phyloP scores from a whole-genome alignment of 495 filamentous ascomycete species.

The Hyaloscypha finlandica region DNA sequence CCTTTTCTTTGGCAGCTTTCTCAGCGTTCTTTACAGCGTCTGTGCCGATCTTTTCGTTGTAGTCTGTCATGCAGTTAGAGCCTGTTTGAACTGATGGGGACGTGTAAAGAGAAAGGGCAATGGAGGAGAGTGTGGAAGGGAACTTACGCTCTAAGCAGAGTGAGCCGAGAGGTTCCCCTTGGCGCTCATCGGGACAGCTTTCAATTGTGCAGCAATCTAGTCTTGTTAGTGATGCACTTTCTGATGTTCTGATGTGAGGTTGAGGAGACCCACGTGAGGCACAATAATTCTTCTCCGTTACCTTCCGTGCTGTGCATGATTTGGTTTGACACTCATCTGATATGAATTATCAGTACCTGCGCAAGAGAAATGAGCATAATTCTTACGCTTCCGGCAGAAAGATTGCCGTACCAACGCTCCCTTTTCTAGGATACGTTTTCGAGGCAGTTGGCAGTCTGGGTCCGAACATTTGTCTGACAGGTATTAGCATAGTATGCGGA shows the following conservation, averaged over 20 bases:
- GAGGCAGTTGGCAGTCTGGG: background rate
- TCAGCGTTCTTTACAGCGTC: background rate
- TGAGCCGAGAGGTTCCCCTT: background rate
- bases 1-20: background rate
- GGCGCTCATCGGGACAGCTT: constrained; percentile 1
- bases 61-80: background rate
- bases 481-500: background rate
- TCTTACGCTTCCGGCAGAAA: background rate
- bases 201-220: constrained; percentile 6
- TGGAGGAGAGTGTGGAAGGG: no score
- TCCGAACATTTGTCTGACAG: background rate
- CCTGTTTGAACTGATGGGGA: background rate
- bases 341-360: background rate
- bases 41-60: background rate
- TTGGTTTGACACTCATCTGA: constrained; percentile 2
- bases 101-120: no score
- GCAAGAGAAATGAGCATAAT: background rate
- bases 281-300: background rate
- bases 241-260: background rate
- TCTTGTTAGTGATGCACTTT: background rate
- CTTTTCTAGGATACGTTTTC: background rate
- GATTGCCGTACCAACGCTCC: background rate
- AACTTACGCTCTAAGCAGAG: background rate
- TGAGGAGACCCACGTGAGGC: background rate
- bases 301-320: background rate